These are phyloP conservation scores for Podaxis sp. DNA, from an alignment of 768 basidiomycete species.

Conservation along the genomic window DNA sequence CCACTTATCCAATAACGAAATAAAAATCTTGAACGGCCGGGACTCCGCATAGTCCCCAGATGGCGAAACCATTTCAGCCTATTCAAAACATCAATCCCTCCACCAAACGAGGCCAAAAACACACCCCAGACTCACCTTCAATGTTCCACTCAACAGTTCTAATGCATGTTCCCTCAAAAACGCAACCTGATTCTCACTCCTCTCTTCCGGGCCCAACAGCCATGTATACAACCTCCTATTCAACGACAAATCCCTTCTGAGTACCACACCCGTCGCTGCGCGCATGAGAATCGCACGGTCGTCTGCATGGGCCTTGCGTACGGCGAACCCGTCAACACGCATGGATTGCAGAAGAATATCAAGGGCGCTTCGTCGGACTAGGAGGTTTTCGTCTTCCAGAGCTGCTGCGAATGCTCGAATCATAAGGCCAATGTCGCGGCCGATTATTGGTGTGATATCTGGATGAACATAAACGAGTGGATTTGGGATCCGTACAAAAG, in stretches of 20 bases:
- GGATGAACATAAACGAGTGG: neutral
- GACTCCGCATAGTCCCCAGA: conserved; percentile 74
- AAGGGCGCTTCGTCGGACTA: conserved; percentile 83
- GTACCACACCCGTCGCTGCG: conserved; percentile 83
- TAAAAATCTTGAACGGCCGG: conserved; percentile 93
- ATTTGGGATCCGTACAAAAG: neutral
- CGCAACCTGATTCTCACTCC: conserved; percentile 66
- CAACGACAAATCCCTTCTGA: conserved; percentile 88
- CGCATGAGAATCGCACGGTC: conserved; percentile 85
- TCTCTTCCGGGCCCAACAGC: conserved; percentile 84
- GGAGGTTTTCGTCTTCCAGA: conserved; percentile 89
- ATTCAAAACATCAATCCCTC: neutral
- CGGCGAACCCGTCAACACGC: conserved; percentile 66
- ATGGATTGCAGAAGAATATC: conserved; percentile 82
- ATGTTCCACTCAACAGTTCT: conserved; percentile 64
- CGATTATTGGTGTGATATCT: conserved; percentile 74
- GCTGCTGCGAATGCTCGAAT: conserved; percentile 89
- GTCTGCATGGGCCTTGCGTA: conserved; percentile 64
- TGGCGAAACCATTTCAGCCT: conserved; percentile 78
- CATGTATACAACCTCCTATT: conserved; percentile 92
- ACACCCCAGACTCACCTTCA: conserved; percentile 51
- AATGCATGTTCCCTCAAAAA: conserved; percentile 72
- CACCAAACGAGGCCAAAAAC: neutral
- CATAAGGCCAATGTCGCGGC: conserved; percentile 89
- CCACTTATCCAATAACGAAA: conserved; percentile 95